A percentile compares a stretch with the other conserved stretches of the same genome.
Conservation (phyloP, 2,329 filamentous ascomycete species). For the Hymenotorrendiella dingleyae region DNA sequence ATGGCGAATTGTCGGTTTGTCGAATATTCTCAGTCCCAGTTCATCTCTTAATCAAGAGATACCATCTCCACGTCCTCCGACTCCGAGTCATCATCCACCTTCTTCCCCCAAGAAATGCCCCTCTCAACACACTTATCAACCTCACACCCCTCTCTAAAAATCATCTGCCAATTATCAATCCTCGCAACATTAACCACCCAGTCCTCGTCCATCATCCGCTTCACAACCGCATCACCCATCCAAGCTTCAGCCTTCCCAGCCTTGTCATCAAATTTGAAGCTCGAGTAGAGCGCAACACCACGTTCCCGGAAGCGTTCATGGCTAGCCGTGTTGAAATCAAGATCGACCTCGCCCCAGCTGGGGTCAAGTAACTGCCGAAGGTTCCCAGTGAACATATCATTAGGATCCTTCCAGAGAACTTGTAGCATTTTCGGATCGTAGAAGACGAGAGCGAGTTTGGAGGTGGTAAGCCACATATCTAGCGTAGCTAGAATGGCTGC, state of each 20-base stretch:
- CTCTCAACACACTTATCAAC: background rate
- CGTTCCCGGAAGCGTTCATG: slow-evolving; percentile 5
- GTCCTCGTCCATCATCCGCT: background rate
- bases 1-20: no score
- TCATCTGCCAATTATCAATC: background rate
- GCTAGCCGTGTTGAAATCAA: background rate
- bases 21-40: no score
- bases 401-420: background rate
- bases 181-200: background rate
- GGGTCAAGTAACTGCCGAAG: background rate
- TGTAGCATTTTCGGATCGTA: background rate
- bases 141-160: background rate
- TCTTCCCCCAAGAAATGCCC: background rate
- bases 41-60: no score
- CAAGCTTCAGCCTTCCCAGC: slow-evolving; percentile 5
- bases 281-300: slow-evolving; percentile 4
- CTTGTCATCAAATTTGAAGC: slow-evolving; percentile 2
- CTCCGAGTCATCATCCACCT: no score
- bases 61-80: no score
- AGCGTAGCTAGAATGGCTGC: background rate
- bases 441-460: background rate
- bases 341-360: slow-evolving; percentile 1
- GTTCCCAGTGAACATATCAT: background rate
- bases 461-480: background rate
- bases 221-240: slow-evolving; percentile 2